Evolutionary conservation across 768 basidiomycete genomes (phyloP).

Genomic region (Astraeus odoratus): DNA sequence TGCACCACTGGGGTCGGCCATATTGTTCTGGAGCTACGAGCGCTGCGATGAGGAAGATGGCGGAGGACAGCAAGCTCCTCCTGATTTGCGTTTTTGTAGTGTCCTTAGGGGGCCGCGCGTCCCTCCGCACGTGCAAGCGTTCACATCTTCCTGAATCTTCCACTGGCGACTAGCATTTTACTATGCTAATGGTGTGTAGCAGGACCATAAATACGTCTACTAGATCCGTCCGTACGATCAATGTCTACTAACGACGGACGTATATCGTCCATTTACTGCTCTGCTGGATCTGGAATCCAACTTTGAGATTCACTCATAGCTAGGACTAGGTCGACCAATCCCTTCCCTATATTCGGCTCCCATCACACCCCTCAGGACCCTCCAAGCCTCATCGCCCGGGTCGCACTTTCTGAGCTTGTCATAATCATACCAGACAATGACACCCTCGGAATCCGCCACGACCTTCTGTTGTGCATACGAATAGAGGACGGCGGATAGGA

Average conservation of each 20-base stretch:
- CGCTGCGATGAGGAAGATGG: no score
- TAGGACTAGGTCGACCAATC: not conserved
- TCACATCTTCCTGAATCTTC: not conserved
- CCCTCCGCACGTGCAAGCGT: not conserved
- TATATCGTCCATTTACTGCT: not conserved
- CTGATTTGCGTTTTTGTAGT: not conserved
- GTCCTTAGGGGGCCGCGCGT: not conserved
- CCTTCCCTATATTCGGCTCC: slow-evolving; percentile 14
- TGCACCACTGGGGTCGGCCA: slow-evolving; percentile 82
- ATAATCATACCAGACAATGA: slow-evolving; percentile 76
- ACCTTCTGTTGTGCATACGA: slow-evolving; percentile 56
- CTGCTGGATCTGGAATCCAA: not conserved
- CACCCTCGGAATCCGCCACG: slow-evolving; percentile 59
- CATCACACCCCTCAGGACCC: slow-evolving; percentile 23
- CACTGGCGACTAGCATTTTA: not conserved
- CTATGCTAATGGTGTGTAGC: no score
- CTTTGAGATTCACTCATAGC: not conserved
- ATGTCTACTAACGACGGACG: not conserved
- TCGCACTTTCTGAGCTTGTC: slow-evolving; percentile 56
- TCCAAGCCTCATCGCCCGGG: slow-evolving; percentile 45
- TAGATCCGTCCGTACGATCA: no score
- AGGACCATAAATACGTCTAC: no score
- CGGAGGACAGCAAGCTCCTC: not conserved
- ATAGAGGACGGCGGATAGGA: slow-evolving; percentile 49
- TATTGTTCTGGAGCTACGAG: slow-evolving; percentile 11